These are phyloP conservation scores for Chernovozyma sophiae-reginae DNA, from an alignment of 1,139 yeast species.

Conservation along the genomic window DNA sequence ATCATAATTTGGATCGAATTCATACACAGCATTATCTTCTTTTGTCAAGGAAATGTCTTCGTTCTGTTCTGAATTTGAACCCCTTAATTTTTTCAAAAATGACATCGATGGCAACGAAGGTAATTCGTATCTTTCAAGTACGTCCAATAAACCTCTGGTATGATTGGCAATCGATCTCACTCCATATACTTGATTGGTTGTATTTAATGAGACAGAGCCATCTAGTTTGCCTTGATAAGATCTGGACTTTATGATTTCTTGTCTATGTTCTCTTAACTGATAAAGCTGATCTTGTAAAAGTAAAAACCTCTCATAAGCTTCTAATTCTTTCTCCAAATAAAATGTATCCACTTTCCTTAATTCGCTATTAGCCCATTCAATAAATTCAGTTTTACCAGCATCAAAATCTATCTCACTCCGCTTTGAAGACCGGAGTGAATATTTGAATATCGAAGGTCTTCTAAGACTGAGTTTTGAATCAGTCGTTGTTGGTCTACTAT, in stretches of 20 bases:
- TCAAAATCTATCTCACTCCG: slow-evolving; percentile 15
- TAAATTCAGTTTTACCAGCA: slow-evolving; percentile 43
- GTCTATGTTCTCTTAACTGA: slow-evolving; percentile 55
- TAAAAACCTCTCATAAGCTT: slow-evolving; percentile 55
- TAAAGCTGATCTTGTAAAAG: slow-evolving; percentile 65
- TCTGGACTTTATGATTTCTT: slow-evolving; percentile 9
- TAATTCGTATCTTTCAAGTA: slow-evolving; percentile 43
- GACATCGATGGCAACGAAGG: slow-evolving; percentile 55
- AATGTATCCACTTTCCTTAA: slow-evolving; percentile 57
- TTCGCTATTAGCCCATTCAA: slow-evolving; percentile 59
- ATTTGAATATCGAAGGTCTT: slow-evolving; percentile 20
- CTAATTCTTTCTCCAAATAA: slow-evolving; percentile 56
- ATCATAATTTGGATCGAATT: slow-evolving; percentile 29
- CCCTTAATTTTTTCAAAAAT: slow-evolving; percentile 31
- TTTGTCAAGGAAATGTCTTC: slow-evolving; percentile 16
- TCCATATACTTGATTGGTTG: slow-evolving; percentile 9
- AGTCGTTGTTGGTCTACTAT: neutral
- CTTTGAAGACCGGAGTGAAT: slow-evolving; percentile 15
- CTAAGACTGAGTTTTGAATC: slow-evolving; percentile 4
- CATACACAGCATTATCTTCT: slow-evolving; percentile 6
- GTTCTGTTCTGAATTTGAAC: neutral
- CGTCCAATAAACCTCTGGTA: slow-evolving; percentile 28
- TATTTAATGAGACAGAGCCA: slow-evolving; percentile 8
- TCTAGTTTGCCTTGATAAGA: slow-evolving; percentile 1
- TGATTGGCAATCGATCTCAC: slow-evolving; percentile 31